Evolutionary conservation across 257 asterid genomes (phyloP).

Genomic region (Solanum pennellii): DNA sequence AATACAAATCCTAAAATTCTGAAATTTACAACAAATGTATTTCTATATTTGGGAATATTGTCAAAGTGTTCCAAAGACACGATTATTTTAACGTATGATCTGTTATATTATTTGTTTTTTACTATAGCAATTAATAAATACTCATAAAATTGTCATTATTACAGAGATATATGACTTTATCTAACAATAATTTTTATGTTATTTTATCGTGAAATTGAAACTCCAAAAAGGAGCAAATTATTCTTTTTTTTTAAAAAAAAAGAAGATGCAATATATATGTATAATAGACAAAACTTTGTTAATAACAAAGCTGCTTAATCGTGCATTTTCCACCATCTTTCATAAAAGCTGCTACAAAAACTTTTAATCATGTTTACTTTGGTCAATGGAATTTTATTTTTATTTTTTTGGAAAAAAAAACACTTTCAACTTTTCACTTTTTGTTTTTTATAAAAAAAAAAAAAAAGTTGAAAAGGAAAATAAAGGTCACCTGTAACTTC

Average conservation of each 20-base stretch:
- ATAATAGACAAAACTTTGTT: neutral
- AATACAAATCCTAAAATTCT: neutral
- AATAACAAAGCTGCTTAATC: conserved; percentile 1
- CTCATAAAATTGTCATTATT: neutral
- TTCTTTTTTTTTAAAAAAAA: neutral
- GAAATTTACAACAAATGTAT: neutral
- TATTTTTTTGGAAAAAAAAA: neutral
- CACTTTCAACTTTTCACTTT: conserved; percentile 1
- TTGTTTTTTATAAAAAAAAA: neutral
- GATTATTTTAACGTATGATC: neutral
- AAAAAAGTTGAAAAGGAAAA: neutral
- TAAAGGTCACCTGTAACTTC: conserved; percentile 16
- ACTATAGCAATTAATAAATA: neutral
- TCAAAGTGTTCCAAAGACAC: fast-evolving
- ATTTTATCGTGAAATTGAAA: neutral
- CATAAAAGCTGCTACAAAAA: conserved; percentile 11
- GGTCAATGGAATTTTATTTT: conserved; percentile 11
- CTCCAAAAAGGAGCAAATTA: neutral
- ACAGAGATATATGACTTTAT: neutral
- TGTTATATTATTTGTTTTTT: too few species aligned
- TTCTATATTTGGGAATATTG: neutral
- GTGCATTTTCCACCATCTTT: conserved; percentile 5
- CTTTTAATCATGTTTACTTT: conserved; percentile 17
- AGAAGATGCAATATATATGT: neutral
- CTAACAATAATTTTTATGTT: neutral